Percentiles rank a stretch among this genome's conserved stretches.
phyloP scores from a whole-genome alignment of 176 grass and related monocot species.

The Triticum turgidum region DNA sequence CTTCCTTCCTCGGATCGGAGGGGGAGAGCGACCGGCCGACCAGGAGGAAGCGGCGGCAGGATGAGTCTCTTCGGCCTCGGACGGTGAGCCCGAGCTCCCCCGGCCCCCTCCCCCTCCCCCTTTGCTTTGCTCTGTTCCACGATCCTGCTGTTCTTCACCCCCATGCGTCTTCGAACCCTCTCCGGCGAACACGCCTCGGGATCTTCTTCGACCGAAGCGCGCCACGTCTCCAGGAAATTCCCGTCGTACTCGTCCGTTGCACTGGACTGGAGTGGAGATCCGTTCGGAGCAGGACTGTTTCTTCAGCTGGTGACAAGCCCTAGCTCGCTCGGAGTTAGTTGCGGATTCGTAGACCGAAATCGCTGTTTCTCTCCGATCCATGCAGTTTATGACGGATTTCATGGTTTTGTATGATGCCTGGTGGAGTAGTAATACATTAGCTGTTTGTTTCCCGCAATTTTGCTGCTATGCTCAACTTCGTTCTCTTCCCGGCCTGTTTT shows the following conservation, averaged over 20 bases:
- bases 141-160: conserved; percentile 1
- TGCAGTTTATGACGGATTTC: background rate
- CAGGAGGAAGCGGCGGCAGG: conserved; percentile 8
- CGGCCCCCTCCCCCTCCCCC: no score
- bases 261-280: background rate
- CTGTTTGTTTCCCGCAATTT: background rate
- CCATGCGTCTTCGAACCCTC: background rate
- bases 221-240: background rate
- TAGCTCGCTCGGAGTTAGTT: background rate
- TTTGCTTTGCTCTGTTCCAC: background rate
- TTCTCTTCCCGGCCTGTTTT: background rate
- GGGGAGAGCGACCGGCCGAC: background rate
- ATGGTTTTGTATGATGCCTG: background rate
- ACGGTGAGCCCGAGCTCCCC: conserved; percentile 48
- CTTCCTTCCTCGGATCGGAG: conserved; percentile 12
- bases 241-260: background rate
- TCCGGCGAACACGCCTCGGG: background rate
- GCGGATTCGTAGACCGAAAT: background rate
- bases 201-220: background rate
- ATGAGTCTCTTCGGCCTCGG: conserved; percentile 99
- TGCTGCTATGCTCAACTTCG: background rate
- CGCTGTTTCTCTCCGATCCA: background rate
- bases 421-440: background rate
- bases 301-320: background rate
- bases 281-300: no score